These are phyloP conservation scores for Conoideocrella luteorostrata DNA, from an alignment of 2,329 filamentous ascomycete species.

Conservation along the genomic window DNA sequence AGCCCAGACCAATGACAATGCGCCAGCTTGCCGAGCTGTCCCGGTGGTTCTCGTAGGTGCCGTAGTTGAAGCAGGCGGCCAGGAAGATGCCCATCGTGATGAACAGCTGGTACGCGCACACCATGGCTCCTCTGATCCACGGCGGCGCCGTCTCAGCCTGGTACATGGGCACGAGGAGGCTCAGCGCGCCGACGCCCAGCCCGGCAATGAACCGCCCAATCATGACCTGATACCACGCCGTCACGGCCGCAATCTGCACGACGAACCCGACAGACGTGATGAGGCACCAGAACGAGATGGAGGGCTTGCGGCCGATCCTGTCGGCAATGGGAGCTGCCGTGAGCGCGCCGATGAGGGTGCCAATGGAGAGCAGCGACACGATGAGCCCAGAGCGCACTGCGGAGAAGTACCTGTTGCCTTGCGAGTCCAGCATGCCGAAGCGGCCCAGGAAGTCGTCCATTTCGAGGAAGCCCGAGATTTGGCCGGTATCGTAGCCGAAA, in stretches of 20 bases:
- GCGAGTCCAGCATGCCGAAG: slow-evolving; percentile 36
- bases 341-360: slow-evolving; percentile 55
- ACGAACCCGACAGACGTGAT: slow-evolving; percentile 60
- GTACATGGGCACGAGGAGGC: slow-evolving; percentile 64
- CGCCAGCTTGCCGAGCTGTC: slow-evolving; percentile 50
- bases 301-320: slow-evolving; percentile 53
- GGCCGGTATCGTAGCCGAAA: slow-evolving; percentile 45
- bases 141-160: slow-evolving; percentile 64
- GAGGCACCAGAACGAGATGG: slow-evolving; percentile 55
- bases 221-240: slow-evolving; percentile 58
- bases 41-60: slow-evolving; percentile 42
- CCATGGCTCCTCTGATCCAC: slow-evolving; percentile 59
- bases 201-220: slow-evolving; percentile 60
- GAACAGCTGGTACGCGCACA: slow-evolving; percentile 64
- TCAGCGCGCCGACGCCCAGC: slow-evolving; percentile 60
- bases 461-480: slow-evolving; percentile 50
- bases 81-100: slow-evolving; percentile 64
- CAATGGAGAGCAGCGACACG: slow-evolving; percentile 52
- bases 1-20: slow-evolving; percentile 50
- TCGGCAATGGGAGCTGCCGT: slow-evolving; percentile 59
- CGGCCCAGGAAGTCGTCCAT: slow-evolving; percentile 50
- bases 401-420: slow-evolving; percentile 38
- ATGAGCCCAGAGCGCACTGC: slow-evolving; percentile 52
- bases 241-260: slow-evolving; percentile 53
- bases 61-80: slow-evolving; percentile 55